Percentiles rank a stretch among this genome's conserved stretches.
phyloP scores from a whole-genome alignment of 257 asterid genomes.

The Capsicum rhomboideum region DNA sequence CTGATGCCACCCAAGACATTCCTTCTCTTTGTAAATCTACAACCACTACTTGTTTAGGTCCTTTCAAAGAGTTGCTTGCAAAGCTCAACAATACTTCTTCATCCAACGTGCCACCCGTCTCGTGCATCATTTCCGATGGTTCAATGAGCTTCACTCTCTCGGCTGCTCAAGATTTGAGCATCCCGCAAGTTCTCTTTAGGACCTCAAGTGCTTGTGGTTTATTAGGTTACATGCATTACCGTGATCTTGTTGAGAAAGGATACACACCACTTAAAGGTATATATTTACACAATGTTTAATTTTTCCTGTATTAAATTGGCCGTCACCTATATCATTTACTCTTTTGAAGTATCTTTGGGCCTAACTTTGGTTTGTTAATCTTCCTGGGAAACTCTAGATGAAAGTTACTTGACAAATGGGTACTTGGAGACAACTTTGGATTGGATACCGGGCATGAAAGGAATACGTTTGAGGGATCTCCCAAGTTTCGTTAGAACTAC shows the following conservation, averaged over 20 bases:
- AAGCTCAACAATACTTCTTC: background rate
- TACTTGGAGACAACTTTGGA: background rate
- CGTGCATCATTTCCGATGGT: background rate
- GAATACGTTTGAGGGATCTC: conserved; percentile 5
- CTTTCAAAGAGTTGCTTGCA: background rate
- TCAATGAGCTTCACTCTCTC: background rate
- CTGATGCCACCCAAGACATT: no score
- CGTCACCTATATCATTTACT: background rate
- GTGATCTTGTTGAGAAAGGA: background rate
- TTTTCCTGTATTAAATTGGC: background rate
- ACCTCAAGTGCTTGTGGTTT: background rate
- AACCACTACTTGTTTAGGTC: background rate
- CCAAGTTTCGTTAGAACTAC: background rate
- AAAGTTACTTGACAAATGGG: conserved; percentile 2
- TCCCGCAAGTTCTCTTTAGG: background rate
- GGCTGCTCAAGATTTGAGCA: background rate
- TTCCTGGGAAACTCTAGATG: background rate
- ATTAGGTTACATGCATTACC: background rate
- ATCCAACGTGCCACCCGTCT: background rate
- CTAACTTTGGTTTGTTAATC: background rate
- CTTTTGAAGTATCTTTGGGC: background rate
- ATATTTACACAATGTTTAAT: no score
- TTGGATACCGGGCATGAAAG: conserved; percentile 10
- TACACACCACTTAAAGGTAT: background rate
- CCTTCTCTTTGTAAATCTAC: background rate